These are phyloP conservation scores for Neurospora sp. DNA, from an alignment of 495 filamentous ascomycete species.

Conservation along the genomic window DNA sequence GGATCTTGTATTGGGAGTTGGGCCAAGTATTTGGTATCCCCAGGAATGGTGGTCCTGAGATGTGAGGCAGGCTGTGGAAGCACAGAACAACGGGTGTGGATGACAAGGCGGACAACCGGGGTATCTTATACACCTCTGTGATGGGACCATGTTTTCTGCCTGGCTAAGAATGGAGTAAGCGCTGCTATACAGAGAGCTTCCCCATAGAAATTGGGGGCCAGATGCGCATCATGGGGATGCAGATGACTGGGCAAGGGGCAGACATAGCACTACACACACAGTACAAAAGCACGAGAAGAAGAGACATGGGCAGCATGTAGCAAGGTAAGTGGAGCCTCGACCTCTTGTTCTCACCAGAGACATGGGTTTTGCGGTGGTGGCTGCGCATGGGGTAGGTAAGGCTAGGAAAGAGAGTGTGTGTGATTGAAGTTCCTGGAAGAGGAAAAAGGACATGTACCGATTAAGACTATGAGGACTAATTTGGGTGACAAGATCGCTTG, in stretches of 20 bases:
- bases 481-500: constrained; percentile 11
- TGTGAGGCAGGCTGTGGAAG: constrained; percentile 17
- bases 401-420: background rate
- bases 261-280: background rate
- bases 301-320: background rate
- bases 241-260: constrained; percentile 1
- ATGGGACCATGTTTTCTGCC: constrained; percentile 19
- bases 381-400: background rate
- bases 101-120: constrained; percentile 20
- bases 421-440: background rate
- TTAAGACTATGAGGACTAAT: background rate
- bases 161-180: constrained; percentile 25
- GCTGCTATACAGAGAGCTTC: constrained; percentile 8
- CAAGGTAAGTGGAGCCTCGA: background rate
- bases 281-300: background rate
- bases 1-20: constrained; percentile 8
- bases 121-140: constrained; percentile 23
- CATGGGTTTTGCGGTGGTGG: background rate
- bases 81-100: constrained; percentile 10
- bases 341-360: background rate
- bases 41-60: constrained; percentile 7
- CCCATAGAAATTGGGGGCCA: constrained; percentile 19
- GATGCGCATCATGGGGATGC: constrained; percentile 16
- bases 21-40: constrained; percentile 8
- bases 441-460: background rate